phyloP scores from a whole-genome alignment of 2,329 filamentous ascomycete species.

The Periglandula ipomoeae region DNA sequence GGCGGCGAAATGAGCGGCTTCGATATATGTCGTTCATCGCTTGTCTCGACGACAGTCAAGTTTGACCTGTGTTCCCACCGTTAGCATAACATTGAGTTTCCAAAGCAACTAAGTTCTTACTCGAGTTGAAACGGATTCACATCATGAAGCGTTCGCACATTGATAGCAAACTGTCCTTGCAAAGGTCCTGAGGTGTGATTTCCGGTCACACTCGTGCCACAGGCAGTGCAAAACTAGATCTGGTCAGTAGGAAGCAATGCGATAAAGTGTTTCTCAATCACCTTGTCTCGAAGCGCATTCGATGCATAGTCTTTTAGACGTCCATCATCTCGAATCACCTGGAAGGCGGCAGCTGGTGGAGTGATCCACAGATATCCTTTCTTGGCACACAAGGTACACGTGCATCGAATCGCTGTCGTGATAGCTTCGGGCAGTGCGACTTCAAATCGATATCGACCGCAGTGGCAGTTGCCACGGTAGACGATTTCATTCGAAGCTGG shows the following conservation, averaged over 20 bases:
- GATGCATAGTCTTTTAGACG: background rate
- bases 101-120: conserved; percentile 9
- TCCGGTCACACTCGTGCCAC: conserved; percentile 17
- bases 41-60: background rate
- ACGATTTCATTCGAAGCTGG: no score
- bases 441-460: conserved; percentile 11
- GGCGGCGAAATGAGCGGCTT: background rate
- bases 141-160: conserved; percentile 15
- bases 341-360: conserved; percentile 5
- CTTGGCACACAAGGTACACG: conserved; percentile 14
- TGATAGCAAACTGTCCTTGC: conserved; percentile 14
- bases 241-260: no score
- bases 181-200: conserved; percentile 16
- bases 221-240: conserved; percentile 19
- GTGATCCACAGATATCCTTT: conserved; percentile 21
- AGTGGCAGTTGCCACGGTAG: conserved; percentile 16
- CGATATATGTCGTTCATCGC: background rate
- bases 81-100: no score
- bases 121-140: conserved; percentile 16
- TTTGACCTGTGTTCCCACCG: background rate
- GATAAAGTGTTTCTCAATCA: conserved; percentile 4
- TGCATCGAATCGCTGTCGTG: conserved; percentile 10
- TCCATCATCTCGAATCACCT: conserved; percentile 9
- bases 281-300: conserved; percentile 10
- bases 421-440: conserved; percentile 8